Conservation (phyloP, 139 green algal species). For the Haematococcus sp. region DNA sequence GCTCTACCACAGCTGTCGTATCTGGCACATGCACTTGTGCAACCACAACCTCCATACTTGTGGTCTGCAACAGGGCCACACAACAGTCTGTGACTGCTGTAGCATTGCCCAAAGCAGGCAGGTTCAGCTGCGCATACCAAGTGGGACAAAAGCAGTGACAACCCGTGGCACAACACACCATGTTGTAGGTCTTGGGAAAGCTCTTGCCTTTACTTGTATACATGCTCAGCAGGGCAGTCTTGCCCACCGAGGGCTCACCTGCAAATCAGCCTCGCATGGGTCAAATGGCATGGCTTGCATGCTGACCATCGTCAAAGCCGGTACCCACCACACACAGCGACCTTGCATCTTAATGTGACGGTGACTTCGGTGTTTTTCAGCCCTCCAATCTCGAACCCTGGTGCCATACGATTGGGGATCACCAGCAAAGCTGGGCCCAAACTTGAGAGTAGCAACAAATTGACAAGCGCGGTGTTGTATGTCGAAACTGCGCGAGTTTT, state of each 20-base stretch:
- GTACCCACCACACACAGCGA: conserved; percentile 40
- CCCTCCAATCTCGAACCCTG: background rate
- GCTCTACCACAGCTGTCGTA: conserved; percentile 29
- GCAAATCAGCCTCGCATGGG: background rate
- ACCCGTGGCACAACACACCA: conserved; percentile 16
- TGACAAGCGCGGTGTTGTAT: too few relatives aligned
- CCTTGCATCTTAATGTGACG: conserved; percentile 38
- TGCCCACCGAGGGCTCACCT: conserved; percentile 38
- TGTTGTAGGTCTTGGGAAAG: conserved; percentile 36
- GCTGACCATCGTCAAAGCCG: background rate
- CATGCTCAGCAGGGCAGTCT: conserved; percentile 40
- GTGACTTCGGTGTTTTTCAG: conserved; percentile 37
- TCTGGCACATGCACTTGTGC: conserved; percentile 33
- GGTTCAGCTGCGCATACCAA: too few relatives aligned
- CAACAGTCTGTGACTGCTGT: conserved; percentile 8
- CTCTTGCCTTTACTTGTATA: conserved; percentile 43
- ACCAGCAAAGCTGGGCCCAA: too few relatives aligned
- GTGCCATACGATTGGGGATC: background rate
- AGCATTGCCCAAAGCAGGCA: too few relatives aligned
- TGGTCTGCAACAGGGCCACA: conserved; percentile 26
- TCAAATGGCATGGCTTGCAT: background rate
- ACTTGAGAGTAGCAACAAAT: too few relatives aligned
- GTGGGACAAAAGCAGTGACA: background rate
- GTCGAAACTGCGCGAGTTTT: too few relatives aligned
- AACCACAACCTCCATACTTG: conserved; percentile 30